Evolutionary conservation across 805 yeast genomes (phyloP).

Genomic region (Saccharomycopsis sp.): DNA sequence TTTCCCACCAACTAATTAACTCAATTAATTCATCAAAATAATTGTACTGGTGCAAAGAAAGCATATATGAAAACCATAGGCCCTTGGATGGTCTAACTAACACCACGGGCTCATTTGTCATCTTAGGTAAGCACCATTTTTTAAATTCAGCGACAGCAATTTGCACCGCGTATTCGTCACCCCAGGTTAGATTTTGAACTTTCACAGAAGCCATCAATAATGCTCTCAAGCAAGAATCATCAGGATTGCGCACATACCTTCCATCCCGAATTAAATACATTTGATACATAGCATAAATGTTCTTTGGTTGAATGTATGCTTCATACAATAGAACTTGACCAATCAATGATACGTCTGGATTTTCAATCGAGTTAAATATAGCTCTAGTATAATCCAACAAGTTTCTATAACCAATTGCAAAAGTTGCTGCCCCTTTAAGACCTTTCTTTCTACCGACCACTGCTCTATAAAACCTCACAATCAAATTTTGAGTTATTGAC

Average conservation of each 20-base stretch:
- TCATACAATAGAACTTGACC: constrained; percentile 28
- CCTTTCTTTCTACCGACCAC: not conserved
- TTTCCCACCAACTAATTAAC: constrained; percentile 50
- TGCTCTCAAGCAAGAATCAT: constrained; percentile 32
- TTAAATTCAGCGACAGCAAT: constrained; percentile 54
- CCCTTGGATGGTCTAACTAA: no score
- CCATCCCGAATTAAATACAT: constrained; percentile 20
- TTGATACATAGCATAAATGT: constrained; percentile 27
- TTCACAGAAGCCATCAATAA: constrained; percentile 43
- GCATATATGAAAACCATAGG: constrained; percentile 48
- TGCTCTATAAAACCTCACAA: constrained; percentile 8
- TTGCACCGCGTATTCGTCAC: constrained; percentile 46
- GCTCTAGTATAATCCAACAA: constrained; percentile 23
- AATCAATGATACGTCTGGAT: constrained; percentile 21
- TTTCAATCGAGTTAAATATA: constrained; percentile 21
- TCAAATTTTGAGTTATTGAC: constrained; percentile 3
- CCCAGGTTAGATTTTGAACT: constrained; percentile 37
- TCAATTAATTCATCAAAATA: constrained; percentile 43
- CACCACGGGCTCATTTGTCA: constrained; percentile 43
- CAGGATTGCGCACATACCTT: constrained; percentile 26
- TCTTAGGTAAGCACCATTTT: constrained; percentile 25
- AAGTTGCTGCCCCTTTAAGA: not conserved
- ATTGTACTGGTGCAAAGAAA: constrained; percentile 39
- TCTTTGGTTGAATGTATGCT: constrained; percentile 28
- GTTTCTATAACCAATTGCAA: constrained; percentile 2